Base-by-base conservation (phyloP, 129 eudicot species). In the Kitagawia praeruptora region DNA sequence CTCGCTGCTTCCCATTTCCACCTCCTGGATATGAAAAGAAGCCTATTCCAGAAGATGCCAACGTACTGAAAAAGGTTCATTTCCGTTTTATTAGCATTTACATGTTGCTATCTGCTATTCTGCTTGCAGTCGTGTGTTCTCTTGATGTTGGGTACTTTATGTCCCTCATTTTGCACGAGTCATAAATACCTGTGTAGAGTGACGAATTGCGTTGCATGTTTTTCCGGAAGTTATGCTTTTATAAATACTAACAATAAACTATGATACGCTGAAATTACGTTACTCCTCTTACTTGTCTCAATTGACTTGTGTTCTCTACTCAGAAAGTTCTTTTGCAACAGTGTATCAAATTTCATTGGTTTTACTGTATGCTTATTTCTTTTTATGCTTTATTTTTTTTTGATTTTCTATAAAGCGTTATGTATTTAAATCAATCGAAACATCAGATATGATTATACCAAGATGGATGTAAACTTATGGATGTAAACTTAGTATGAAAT, bases 21-120 rank as follows among this genome's bases (percentile, higher is more conserved):
- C 96, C 96, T 45, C 96, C 93, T 31, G 96, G 96, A 82, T 91
- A 91, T 87, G 89, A 89, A 80, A 89, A 83, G 86, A 91, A 85
- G 83, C 84, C 81, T 23, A 85, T 69, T 77, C 78, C 80, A 23
- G 96, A 89, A 15, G 91, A 85, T 31, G 53, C 72, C 10, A 88
- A 91, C 85, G 49, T 91, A 81, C 76, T 89, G 61, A 85, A 91
- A 82, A 88, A 91, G 91, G 96, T 91, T 84, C 77, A 51, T 82
- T 40, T 71, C 23, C 9, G 13, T 39, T n/a, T 38, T 40, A 40
- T 2, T 34, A 70, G 45, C 75, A 39, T 70, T 70, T 39, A 7
- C n/a, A 40, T 71, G 75, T 39, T 71, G 75, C 49, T 48, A 69
- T 39, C 10, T 71, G n/a, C n/a, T n/a, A n/a, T n/a, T n/a, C n/a